Evolutionary conservation across 805 yeast genomes (phyloP).

Genomic region (Kluyveromyces aestuarii): DNA sequence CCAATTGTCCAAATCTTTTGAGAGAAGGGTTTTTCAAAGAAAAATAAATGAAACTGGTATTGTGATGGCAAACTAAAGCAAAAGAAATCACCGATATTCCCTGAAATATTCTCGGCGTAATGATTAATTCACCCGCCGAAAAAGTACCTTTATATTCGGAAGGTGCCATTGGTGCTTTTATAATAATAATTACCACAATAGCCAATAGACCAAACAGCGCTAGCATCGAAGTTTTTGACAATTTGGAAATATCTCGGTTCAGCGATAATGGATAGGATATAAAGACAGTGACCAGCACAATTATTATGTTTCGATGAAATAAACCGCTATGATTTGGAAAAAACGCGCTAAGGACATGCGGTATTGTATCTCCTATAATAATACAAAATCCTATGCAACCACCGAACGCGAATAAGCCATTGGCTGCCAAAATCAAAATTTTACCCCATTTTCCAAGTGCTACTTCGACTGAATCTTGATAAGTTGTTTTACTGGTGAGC

Average conservation of each 20-base stretch:
- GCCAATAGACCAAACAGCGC: slow-evolving; percentile 79
- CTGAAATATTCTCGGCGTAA: slow-evolving; percentile 65
- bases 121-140: slow-evolving; percentile 36
- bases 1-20: slow-evolving; percentile 62
- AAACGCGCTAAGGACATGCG: slow-evolving; percentile 70
- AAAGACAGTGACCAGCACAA: slow-evolving; percentile 55
- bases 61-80: slow-evolving; percentile 94
- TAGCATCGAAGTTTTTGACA: slow-evolving; percentile 80
- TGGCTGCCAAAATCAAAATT: slow-evolving; percentile 57
- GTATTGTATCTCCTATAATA: slow-evolving; percentile 90
- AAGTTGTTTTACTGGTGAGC: slow-evolving; percentile 64
- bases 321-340: slow-evolving; percentile 39
- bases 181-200: slow-evolving; percentile 63
- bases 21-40: slow-evolving; percentile 71
- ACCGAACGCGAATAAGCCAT: slow-evolving; percentile 87
- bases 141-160: slow-evolving; percentile 40
- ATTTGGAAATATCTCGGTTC: slow-evolving; percentile 67
- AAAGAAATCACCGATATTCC: slow-evolving; percentile 92
- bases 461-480: slow-evolving; percentile 74
- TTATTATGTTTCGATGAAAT: slow-evolving; percentile 60
- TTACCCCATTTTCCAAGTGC: slow-evolving; percentile 74
- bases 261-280: slow-evolving; percentile 80
- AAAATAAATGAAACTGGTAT: slow-evolving; percentile 81
- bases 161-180: slow-evolving; percentile 60
- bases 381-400: slow-evolving; percentile 92